Evolutionary conservation across 202 grass and related monocot species (phyloP).

Genomic region (Dendrocalamus latiflorus): DNA sequence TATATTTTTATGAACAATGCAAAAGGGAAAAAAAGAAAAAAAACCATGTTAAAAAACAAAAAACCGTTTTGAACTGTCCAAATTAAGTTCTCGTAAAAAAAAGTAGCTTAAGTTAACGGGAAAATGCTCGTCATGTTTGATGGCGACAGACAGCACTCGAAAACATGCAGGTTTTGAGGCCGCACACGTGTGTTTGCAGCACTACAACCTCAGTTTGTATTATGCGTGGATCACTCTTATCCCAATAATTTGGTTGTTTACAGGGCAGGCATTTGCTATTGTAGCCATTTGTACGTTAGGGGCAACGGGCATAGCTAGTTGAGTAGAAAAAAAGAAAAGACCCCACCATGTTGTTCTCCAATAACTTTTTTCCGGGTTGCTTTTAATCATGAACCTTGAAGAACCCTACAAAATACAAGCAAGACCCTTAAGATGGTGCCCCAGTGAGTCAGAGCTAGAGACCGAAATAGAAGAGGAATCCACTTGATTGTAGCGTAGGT

Average conservation of each 20-base stretch:
- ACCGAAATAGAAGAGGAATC: neutral
- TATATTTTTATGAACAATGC: too few relatives aligned
- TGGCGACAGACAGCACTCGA: neutral
- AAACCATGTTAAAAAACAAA: too few relatives aligned
- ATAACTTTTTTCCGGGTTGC: neutral
- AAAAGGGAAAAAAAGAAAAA: too few relatives aligned
- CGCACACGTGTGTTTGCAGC: neutral
- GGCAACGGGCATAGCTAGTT: neutral
- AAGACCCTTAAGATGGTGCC: neutral
- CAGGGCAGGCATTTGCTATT: neutral
- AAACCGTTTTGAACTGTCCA: too few relatives aligned
- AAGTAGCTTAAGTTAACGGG: too few relatives aligned
- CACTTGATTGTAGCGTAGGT: neutral
- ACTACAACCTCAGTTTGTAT: neutral
- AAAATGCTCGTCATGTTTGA: neutral
- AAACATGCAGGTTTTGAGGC: neutral
- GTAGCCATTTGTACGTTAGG: neutral
- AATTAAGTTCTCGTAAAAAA: too few relatives aligned
- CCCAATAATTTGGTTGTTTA: neutral
- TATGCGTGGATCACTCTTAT: neutral
- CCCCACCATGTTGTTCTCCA: neutral
- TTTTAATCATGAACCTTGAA: neutral
- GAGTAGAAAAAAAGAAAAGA: neutral
- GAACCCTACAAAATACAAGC: neutral
- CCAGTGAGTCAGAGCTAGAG: neutral